Evolutionary conservation across 225 moss, liverwort and hornwort species (phyloP).

Genomic region (Pseudoscleropodium purum): DNA sequence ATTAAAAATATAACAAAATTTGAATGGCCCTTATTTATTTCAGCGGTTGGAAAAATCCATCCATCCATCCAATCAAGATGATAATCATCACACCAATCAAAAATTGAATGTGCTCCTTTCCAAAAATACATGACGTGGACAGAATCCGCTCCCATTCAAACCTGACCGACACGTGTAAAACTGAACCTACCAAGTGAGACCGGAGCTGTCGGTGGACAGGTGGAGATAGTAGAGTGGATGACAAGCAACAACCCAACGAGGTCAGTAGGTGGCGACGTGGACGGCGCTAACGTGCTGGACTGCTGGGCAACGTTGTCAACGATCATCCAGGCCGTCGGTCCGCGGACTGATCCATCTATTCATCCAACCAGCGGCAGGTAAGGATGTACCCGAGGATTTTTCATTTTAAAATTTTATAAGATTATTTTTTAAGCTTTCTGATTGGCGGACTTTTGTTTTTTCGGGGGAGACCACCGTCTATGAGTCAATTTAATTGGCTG

Average conservation of each 20-base stretch:
- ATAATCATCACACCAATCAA: not conserved
- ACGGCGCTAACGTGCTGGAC: not conserved
- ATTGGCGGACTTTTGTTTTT: not conserved
- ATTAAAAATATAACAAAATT: not conserved
- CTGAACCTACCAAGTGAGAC: not conserved
- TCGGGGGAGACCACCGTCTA: not conserved
- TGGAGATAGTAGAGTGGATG: not conserved
- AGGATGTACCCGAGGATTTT: not conserved
- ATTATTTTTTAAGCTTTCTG: fast-evolving
- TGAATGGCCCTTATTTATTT: not conserved
- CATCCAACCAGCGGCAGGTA: not conserved
- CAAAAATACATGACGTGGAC: not conserved
- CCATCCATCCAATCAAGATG: not conserved
- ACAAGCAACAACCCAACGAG: not conserved
- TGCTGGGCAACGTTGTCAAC: not conserved
- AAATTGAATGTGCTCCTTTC: too few species aligned
- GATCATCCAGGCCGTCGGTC: not conserved
- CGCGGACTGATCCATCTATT: too few species aligned
- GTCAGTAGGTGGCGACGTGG: not conserved
- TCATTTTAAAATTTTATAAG: not conserved
- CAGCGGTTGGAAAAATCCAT: not conserved
- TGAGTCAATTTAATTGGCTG: not conserved
- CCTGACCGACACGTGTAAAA: not conserved
- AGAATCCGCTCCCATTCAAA: not conserved
- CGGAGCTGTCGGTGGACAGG: not conserved